These are phyloP conservation scores for Solanum medicagineum DNA, from an alignment of 257 asterid genomes.

Conservation along the genomic window DNA sequence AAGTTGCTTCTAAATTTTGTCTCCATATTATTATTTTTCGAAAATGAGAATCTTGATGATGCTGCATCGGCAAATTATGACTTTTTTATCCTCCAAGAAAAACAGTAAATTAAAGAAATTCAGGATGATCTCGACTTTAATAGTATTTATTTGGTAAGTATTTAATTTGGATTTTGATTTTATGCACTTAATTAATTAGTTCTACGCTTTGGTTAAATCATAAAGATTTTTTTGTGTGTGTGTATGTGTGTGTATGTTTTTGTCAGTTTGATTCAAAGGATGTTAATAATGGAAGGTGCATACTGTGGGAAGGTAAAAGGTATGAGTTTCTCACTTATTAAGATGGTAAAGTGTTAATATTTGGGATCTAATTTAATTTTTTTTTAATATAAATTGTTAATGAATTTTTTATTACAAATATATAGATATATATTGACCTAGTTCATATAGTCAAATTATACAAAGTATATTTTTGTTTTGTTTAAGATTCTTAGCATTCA, in stretches of 20 bases:
- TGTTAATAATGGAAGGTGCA: background rate
- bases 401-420: background rate
- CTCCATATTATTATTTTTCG: background rate
- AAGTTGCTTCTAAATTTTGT: background rate
- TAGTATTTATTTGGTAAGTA: background rate
- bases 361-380: background rate
- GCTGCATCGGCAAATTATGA: conserved; percentile 25
- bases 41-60: conserved; percentile 39
- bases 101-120: background rate
- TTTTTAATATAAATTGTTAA: too few species aligned
- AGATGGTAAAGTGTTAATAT: background rate
- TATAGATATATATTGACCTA: too few species aligned
- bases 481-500: too few species aligned
- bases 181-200: background rate
- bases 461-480: too few species aligned
- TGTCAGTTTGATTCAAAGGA: background rate
- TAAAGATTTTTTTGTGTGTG: background rate
- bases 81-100: background rate
- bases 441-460: too few species aligned
- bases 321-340: background rate
- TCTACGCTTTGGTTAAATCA: background rate
- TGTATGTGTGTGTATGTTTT: background rate
- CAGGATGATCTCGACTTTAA: background rate
- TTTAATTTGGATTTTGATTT: background rate
- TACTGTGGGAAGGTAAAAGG: background rate